Conservation (phyloP, 345 rosid species). For the Noccaea caerulescens region DNA sequence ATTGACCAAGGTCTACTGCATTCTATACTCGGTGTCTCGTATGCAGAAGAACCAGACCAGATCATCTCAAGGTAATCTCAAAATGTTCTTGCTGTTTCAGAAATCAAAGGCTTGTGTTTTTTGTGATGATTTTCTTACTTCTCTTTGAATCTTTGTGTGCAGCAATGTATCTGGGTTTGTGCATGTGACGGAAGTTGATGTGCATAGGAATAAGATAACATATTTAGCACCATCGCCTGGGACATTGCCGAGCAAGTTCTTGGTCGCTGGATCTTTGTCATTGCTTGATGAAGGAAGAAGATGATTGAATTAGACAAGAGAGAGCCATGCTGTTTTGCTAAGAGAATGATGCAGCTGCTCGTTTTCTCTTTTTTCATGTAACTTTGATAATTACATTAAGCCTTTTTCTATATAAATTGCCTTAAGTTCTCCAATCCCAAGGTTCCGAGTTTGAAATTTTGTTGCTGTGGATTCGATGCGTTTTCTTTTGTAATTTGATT, state of each 20-base stretch:
- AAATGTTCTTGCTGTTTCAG: background rate
- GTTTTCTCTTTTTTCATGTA: conserved; percentile 9
- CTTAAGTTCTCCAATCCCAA: background rate
- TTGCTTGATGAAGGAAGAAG: conserved; percentile 64
- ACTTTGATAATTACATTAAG: conserved; percentile 8
- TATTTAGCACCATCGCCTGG: conserved; percentile 74
- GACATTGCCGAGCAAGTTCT: conserved; percentile 66
- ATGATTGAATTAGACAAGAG: conserved; percentile 19
- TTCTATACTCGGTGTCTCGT: conserved; percentile 84
- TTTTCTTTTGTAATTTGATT: too few relatives aligned
- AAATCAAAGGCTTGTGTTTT: conserved; percentile 4
- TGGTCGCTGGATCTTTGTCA: conserved; percentile 73
- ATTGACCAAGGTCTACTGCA: conserved; percentile 62
- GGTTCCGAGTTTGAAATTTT: background rate
- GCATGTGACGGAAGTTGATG: conserved; percentile 72
- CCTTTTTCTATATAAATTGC: background rate
- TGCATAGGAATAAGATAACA: conserved; percentile 66
- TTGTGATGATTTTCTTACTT: conserved; percentile 7
- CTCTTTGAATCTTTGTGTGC: conserved; percentile 32
- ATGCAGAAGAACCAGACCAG: conserved; percentile 76
- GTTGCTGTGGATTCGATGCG: background rate
- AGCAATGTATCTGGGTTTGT: conserved; percentile 90
- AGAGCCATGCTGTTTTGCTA: conserved; percentile 9
- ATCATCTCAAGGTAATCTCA: conserved; percentile 64
- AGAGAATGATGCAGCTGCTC: conserved; percentile 9